A percentile compares a stretch with the other conserved stretches of the same genome.
Conservation (phyloP, 257 asterid species). For the Paraleonurus japonicus region DNA sequence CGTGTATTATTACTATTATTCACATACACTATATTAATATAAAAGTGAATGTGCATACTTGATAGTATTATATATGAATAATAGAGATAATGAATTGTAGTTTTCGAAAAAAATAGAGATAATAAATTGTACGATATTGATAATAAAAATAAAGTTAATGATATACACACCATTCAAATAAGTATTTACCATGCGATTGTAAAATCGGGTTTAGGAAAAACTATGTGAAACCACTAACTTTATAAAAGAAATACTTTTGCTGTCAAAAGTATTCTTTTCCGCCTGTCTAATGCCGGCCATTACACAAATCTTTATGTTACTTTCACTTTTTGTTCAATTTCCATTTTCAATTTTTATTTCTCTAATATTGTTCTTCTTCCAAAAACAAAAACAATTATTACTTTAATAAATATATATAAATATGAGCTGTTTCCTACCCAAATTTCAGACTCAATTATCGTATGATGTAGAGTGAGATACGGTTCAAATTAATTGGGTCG, state of each 20-base stretch:
- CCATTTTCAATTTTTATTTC: neutral
- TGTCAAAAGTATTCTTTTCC: neutral
- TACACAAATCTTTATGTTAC: neutral
- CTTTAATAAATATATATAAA: too few species aligned
- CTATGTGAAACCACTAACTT: neutral
- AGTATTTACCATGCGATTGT: too few species aligned
- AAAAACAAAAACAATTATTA: neutral
- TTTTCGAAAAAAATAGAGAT: too few species aligned
- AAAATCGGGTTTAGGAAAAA: neutral
- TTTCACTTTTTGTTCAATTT: neutral
- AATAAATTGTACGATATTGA: too few species aligned
- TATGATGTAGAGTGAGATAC: neutral
- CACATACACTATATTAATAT: too few species aligned
- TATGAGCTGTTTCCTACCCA: neutral
- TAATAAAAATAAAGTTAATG: too few species aligned
- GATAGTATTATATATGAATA: too few species aligned
- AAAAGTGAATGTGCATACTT: too few species aligned
- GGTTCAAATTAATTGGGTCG: neutral
- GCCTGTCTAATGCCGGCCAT: neutral
- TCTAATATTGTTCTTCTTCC: neutral
- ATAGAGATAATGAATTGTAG: too few species aligned
- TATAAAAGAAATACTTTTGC: neutral
- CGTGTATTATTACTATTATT: too few species aligned
- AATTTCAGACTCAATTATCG: neutral
- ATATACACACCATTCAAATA: too few species aligned